Percentiles rank a stretch among this genome's conserved stretches.
phyloP scores from a whole-genome alignment of 73 alveolate genomes.

The Paramecium octaurelia region DNA sequence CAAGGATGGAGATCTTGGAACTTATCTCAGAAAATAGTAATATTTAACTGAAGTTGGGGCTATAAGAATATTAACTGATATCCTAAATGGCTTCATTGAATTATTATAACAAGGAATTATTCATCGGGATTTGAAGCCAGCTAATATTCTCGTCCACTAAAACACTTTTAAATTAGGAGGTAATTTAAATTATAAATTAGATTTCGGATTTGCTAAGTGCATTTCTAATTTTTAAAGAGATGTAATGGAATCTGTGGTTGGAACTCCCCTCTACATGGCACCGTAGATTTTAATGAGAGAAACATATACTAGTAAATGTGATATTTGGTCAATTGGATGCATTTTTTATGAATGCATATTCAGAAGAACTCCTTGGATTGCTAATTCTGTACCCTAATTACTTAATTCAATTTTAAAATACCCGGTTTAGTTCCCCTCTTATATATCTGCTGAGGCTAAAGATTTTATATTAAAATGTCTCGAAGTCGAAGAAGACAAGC shows the following conservation, averaged over 20 bases:
- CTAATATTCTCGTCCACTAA: slow-evolving; percentile 50
- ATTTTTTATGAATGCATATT: slow-evolving; percentile 78
- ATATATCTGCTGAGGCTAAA: slow-evolving; percentile 50
- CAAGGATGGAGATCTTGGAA: slow-evolving; percentile 55
- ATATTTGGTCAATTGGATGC: slow-evolving; percentile 96
- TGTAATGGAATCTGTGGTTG: slow-evolving; percentile 48
- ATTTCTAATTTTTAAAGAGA: slow-evolving; percentile 44
- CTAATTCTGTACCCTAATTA: background rate
- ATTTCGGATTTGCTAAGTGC: slow-evolving; percentile 61
- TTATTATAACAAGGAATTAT: slow-evolving; percentile 56
- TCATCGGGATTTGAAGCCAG: slow-evolving; percentile 63
- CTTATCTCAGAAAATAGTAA: background rate
- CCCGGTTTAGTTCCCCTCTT: slow-evolving; percentile 42
- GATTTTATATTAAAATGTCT: slow-evolving; percentile 41
- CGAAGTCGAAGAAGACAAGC: slow-evolving; percentile 24
- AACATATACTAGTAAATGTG: slow-evolving; percentile 88
- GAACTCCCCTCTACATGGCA: slow-evolving; percentile 81
- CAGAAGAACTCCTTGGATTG: slow-evolving; percentile 61
- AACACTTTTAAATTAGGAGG: slow-evolving; percentile 44
- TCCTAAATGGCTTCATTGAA: slow-evolving; percentile 53
- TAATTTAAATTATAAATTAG: background rate
- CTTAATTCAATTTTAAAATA: slow-evolving; percentile 1
- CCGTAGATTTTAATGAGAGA: slow-evolving; percentile 90
- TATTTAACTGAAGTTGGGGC: slow-evolving; percentile 55
- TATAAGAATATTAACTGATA: slow-evolving; percentile 25